Percentiles rank a stretch among this genome's conserved stretches.
phyloP scores from a whole-genome alignment of 805 yeast genomes.

The Priceomyces medius region DNA sequence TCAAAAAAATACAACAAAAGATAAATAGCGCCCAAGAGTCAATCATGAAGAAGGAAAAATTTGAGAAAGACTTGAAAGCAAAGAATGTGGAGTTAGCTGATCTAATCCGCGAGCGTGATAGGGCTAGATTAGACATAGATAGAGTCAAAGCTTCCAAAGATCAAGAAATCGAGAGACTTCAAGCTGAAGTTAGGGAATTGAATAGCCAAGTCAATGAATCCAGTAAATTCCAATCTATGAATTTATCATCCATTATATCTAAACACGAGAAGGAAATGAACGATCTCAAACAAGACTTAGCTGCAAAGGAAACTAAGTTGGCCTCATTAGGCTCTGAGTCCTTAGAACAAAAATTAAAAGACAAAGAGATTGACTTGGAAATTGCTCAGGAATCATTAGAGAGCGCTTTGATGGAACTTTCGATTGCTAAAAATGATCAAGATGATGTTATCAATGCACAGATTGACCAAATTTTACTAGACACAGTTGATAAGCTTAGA shows the following conservation, averaged over 20 bases:
- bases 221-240: slow-evolving; percentile 63
- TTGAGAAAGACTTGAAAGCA: slow-evolving; percentile 79
- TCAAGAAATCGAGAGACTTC: slow-evolving; percentile 62
- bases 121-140: slow-evolving; percentile 82
- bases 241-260: slow-evolving; percentile 55
- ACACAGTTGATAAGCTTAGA: slow-evolving; percentile 49
- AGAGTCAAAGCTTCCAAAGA: slow-evolving; percentile 63
- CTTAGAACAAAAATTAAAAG: slow-evolving; percentile 50
- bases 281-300: slow-evolving; percentile 48
- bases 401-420: slow-evolving; percentile 61
- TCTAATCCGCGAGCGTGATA: slow-evolving; percentile 82
- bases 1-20: slow-evolving; percentile 79
- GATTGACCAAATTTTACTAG: slow-evolving; percentile 51
- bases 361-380: slow-evolving; percentile 76
- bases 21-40: slow-evolving; percentile 91
- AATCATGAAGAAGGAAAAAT: slow-evolving; percentile 73
- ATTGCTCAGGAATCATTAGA: slow-evolving; percentile 79
- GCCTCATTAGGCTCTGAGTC: slow-evolving; percentile 22
- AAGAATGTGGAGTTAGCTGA: slow-evolving; percentile 88
- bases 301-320: slow-evolving; percentile 27
- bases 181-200: slow-evolving; percentile 61
- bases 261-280: slow-evolving; percentile 65
- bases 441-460: slow-evolving; percentile 58
- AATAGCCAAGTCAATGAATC: slow-evolving; percentile 56
- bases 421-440: slow-evolving; percentile 47